Evolutionary conservation across 495 filamentous ascomycete genomes (phyloP), one percentile per base, ranked within the genome.

Genomic region (Saxophila tyrrhenica): DNA sequence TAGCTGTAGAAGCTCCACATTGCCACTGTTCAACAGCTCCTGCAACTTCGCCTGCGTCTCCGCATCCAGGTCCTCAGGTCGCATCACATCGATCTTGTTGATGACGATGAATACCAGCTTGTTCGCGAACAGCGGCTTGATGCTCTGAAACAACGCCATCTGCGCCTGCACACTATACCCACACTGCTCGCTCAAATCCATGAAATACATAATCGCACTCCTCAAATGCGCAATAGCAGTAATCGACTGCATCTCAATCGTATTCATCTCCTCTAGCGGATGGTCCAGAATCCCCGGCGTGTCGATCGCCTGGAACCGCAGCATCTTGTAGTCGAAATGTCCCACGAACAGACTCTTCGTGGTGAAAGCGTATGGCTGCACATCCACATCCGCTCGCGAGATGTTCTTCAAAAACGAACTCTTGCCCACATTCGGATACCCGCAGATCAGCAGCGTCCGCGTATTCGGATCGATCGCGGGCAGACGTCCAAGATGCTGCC

Each of bases 221-320:
- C 92, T 82, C 54, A 98, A 73, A 76, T 98, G 92, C 42, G 92
- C 92, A 70, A 98, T 94, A 10, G 92, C 92, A 13, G 91, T 96
- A 57, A 98, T 96, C 16, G 84, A 89, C 69, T 89, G 92, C 90
- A 97, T 96, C 70, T 98, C 94, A 67, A 98, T 98, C 10, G 92
- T 96, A 72, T 97, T 98, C 92, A 98, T 98, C 73, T 98, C 92
- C 71, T 97, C 94, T 10, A 98, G 78, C 15, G 92, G 94, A 67
- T 98, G 94, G 65, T 98, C 92, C 53, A 97, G 75, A 66, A 98
- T 95, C 70, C 92, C 92, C 13, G 91, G 91, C 59, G 78, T 95
- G 78, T 79, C 87, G 69, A 87, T 92, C 61, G 81, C 85, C 69
- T 92, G 87, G 74, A 94, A 95, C 46, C 89, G 83, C 45, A 95